Base-by-base conservation (phyloP, 257 asterid species). In the Galeopsis tetrahit region DNA sequence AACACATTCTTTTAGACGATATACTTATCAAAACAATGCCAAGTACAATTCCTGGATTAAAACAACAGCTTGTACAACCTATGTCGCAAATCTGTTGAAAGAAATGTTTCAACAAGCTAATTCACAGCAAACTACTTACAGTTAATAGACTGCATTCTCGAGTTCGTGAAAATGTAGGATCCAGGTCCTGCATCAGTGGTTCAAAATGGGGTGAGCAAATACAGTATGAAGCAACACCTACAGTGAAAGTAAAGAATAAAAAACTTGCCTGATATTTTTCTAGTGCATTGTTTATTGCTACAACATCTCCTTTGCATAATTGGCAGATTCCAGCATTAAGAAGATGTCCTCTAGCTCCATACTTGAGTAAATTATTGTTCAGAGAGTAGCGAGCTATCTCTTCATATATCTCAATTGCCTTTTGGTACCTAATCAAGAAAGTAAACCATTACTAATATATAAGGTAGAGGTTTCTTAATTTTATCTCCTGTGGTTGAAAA, bases 161-260 rank as follows among this genome's bases (percentile, higher is more conserved):
- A 51, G 88, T 81, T 59, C 82, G 57, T 28, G 84, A 76, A 71
- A 84, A 84, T 14, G 84, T 76, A 43, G 88, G 88, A 78, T 81
- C 88, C 72, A 84, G 14, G 46, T 79, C 85, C 85, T 83, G 65
- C n/a, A 55, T 10, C 43, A 64, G 51, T 60, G 69, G 62, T 62
- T 6, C 44, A 63, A 68, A 56, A 13, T n/a, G 31, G 21, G 51
- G 73, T 80, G 31, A 66, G 40, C 42, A 66, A 32, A 31, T 42
- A 66, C 55, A 69, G 48, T 39, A 14, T 5, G 31, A 21, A 70
- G 64, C 49, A 51, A 36, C 59, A 68, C 11, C 33, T 48, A 14
- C 38, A 58, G 11, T 6, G 2, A 48, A 5, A 33, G 15, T 2
- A 2, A 14, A 3, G 3, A 4, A 3, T 15, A 44, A 36, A 21